Evolutionary conservation across 1,139 yeast species (phyloP).

Genomic region (Hyphopichia fennica): DNA sequence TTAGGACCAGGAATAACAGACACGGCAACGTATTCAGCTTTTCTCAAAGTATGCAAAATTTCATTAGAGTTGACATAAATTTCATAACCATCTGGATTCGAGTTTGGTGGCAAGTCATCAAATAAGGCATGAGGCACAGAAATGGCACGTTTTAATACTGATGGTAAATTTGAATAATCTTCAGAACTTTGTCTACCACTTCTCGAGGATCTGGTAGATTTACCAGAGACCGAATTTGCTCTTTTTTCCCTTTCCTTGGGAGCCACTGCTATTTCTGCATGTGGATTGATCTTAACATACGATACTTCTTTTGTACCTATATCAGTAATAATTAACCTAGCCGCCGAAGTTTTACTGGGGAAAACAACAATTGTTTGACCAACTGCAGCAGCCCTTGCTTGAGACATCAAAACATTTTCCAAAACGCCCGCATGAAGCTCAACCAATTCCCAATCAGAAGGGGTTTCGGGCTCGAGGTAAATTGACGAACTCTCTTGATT

Average conservation of each 20-base stretch:
- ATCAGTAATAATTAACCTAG: slow-evolving; percentile 62
- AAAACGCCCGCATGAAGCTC: slow-evolving; percentile 78
- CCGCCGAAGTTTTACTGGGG: slow-evolving; percentile 65
- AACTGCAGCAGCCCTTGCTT: slow-evolving; percentile 71
- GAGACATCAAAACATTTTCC: slow-evolving; percentile 74
- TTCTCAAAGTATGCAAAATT: slow-evolving; percentile 27
- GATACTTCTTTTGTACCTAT: slow-evolving; percentile 50
- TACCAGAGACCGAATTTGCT: slow-evolving; percentile 19
- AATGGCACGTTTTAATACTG: slow-evolving; percentile 53
- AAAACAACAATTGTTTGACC: slow-evolving; percentile 68
- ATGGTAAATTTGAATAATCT: slow-evolving; percentile 31
- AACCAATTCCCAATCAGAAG: slow-evolving; percentile 89
- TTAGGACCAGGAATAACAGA: slow-evolving; percentile 59
- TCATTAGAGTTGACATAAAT: slow-evolving; percentile 46
- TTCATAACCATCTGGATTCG: slow-evolving; percentile 30
- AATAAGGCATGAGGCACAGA: slow-evolving; percentile 52
- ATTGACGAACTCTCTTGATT: slow-evolving; percentile 58
- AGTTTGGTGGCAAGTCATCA: slow-evolving; percentile 18
- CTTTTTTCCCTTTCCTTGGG: slow-evolving; percentile 60
- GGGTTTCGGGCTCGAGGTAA: slow-evolving; percentile 72
- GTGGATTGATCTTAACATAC: slow-evolving; percentile 65
- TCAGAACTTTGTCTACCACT: slow-evolving; percentile 26
- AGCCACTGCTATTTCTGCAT: slow-evolving; percentile 80
- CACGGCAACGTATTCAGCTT: slow-evolving; percentile 54
- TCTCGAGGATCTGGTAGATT: slow-evolving; percentile 32